Evolutionary conservation across 2,329 filamentous ascomycete genomes (phyloP), one percentile per base, ranked within the genome.

Genomic region (Fonsecaea pedrosoi): DNA sequence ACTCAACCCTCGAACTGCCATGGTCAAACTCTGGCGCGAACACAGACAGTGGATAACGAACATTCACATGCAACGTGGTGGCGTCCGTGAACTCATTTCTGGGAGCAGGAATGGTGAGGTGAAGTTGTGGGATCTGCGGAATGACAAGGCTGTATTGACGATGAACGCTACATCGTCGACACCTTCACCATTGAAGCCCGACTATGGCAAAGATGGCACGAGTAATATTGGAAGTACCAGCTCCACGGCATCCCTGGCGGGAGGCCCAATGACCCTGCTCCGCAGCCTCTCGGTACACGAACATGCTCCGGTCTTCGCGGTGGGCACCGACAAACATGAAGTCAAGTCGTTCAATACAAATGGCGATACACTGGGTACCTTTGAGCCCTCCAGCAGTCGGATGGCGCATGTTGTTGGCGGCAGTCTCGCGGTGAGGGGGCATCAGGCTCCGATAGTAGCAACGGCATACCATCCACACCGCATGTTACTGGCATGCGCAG

Each of bases 11-110:
- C 90, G 92, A 67, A 92, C 95, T 62, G 91, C 91, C 18, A 97
- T 98, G 94, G 90, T 97, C 63, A 92, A 91, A 79, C 94, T 94
- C 72, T 99, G 95, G 94, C 95, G 96, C 76, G 92, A 97, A 74
- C 94, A 98, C 75, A 89, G 90, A 68, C 92, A 96, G 73, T 99
- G 95, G 95, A 90, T 99, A 78, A 94, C 93, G 74, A 95, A 92
- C 72, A 92, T 97, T 13, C 95, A 98, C 77, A 93, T 99, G 87
- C 95, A 99, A 79, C 91, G 95, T 53, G 95, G 95, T 68, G 95
- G 95, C 2, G 89, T 97, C 78, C 86, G 95, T 66, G 95, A 99
- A 78, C 85, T 99, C 50, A 84, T 99, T 61, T 94, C 90, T 53
- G 95, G 93, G 21, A 96, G 93, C 76, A 88, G 92, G 55, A 95